Evolutionary conservation across 805 yeast species (phyloP).

Genomic region (Sporopachydermia quercuum): DNA sequence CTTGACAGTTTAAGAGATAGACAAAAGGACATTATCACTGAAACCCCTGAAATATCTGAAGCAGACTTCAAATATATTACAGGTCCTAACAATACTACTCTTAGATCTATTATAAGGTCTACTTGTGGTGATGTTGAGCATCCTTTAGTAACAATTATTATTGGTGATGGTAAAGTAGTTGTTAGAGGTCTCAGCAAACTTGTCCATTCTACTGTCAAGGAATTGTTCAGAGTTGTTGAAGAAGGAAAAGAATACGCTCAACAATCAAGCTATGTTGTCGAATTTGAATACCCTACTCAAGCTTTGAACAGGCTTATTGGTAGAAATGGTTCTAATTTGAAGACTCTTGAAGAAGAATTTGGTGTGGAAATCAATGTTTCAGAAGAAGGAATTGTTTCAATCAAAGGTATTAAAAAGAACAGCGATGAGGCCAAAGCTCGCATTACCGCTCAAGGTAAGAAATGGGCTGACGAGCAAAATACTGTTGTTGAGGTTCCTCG

Average conservation of each 20-base stretch:
- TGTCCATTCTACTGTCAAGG: constrained; percentile 38
- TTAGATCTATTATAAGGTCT: constrained; percentile 26
- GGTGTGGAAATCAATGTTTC: constrained; percentile 67
- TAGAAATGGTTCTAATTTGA: constrained; percentile 66
- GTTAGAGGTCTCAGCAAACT: constrained; percentile 59
- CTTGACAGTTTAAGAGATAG: constrained; percentile 44
- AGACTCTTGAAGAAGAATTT: constrained; percentile 52
- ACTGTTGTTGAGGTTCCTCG: constrained; percentile 54
- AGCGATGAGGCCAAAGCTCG: constrained; percentile 56
- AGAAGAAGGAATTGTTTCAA: constrained; percentile 37
- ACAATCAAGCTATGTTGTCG: constrained; percentile 27
- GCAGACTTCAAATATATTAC: constrained; percentile 43
- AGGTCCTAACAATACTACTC: constrained; percentile 48
- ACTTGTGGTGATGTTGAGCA: constrained; percentile 22
- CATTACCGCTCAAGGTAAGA: constrained; percentile 44
- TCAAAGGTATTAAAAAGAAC: constrained; percentile 68
- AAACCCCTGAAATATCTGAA: constrained; percentile 34
- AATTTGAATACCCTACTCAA: constrained; percentile 46
- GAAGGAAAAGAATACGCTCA: constrained; percentile 39
- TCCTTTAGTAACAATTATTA: constrained; percentile 22
- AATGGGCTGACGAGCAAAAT: constrained; percentile 70
- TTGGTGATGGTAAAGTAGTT: constrained; percentile 35
- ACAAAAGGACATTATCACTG: constrained; percentile 36
- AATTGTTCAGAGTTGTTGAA: constrained; percentile 36
- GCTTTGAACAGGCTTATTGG: constrained; percentile 78